These are phyloP conservation scores for Diversispora epigaea DNA, from an alignment of 192 early-diverging fungal species.

Conservation along the genomic window DNA sequence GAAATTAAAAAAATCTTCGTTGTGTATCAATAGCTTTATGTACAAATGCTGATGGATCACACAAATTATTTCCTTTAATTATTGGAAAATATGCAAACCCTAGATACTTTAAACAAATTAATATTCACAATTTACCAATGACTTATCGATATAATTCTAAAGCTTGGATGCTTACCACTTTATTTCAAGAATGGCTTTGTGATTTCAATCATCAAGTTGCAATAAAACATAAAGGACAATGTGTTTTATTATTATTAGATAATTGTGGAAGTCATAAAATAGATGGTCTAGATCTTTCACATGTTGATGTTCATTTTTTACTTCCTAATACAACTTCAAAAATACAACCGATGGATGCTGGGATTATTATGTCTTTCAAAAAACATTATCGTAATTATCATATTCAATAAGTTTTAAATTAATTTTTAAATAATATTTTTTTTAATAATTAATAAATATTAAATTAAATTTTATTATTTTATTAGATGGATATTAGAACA, in stretches of 20 bases:
- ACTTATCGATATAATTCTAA: conserved; percentile 21
- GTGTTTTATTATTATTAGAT: too few species aligned
- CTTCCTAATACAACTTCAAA: conserved; percentile 11
- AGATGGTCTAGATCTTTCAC: conserved; percentile 5
- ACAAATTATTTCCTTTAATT: conserved; percentile 17
- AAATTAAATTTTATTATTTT: too few species aligned
- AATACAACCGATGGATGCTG: not conserved
- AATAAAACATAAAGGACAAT: not conserved
- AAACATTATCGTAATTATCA: not conserved
- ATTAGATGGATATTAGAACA: not conserved
- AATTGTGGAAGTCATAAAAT: conserved; percentile 30
- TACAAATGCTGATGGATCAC: conserved; percentile 24
- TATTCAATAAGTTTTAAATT: not conserved
- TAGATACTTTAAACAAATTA: conserved; percentile 24
- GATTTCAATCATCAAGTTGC: conserved; percentile 24
- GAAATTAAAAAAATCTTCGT: too few species aligned
- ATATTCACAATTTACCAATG: conserved; percentile 13
- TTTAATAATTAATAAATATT: not conserved
- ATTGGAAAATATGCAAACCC: conserved; percentile 33
- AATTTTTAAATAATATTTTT: not conserved
- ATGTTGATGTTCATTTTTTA: not conserved
- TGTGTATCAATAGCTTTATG: conserved; percentile 26
- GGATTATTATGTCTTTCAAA: conserved; percentile 13
- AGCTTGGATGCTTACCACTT: conserved; percentile 14
- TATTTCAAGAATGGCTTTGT: conserved; percentile 23